Conservation (phyloP, 2,329 filamentous ascomycete genomes). For the Aureobasidium pullulans region DNA sequence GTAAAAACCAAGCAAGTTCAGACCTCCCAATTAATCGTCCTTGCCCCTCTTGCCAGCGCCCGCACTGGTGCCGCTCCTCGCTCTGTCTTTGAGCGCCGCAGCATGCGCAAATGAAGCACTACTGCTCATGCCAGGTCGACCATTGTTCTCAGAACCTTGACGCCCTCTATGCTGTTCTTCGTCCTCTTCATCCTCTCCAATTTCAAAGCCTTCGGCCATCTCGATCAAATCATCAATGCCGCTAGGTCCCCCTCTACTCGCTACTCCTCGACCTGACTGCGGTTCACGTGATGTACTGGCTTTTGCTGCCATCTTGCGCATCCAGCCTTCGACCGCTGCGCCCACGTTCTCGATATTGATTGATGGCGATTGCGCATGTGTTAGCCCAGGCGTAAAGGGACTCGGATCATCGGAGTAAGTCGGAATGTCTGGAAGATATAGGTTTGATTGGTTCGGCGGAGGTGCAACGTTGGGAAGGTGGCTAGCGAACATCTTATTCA, state of each 20-base stretch:
- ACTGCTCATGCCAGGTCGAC: conserved; percentile 17
- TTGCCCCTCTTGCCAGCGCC: conserved; percentile 24
- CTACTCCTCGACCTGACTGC: conserved; percentile 17
- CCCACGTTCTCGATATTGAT: conserved; percentile 70
- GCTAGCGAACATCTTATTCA: conserved; percentile 78
- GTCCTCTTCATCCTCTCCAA: conserved; percentile 28
- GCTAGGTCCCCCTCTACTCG: conserved; percentile 25
- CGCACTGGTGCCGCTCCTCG: conserved; percentile 18
- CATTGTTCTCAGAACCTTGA: conserved; percentile 18
- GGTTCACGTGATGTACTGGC: conserved; percentile 30
- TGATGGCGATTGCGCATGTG: conserved; percentile 19
- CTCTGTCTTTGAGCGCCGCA: conserved; percentile 15
- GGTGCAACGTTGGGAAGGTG: conserved; percentile 70
- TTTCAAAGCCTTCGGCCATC: conserved; percentile 52
- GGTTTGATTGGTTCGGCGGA: conserved; percentile 47
- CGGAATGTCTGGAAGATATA: conserved; percentile 57
- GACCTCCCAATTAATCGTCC: conserved; percentile 22
- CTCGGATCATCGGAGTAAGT: conserved; percentile 32
- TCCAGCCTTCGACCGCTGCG: conserved; percentile 81
- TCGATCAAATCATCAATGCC: conserved; percentile 62
- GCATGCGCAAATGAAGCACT: conserved; percentile 24
- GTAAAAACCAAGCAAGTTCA: background rate
- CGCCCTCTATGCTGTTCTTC: conserved; percentile 24
- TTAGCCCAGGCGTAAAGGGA: conserved; percentile 1
- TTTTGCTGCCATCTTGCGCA: conserved; percentile 70